Base-by-base conservation (phyloP, 768 basidiomycete genomes). In the Obba rivulosa region DNA sequence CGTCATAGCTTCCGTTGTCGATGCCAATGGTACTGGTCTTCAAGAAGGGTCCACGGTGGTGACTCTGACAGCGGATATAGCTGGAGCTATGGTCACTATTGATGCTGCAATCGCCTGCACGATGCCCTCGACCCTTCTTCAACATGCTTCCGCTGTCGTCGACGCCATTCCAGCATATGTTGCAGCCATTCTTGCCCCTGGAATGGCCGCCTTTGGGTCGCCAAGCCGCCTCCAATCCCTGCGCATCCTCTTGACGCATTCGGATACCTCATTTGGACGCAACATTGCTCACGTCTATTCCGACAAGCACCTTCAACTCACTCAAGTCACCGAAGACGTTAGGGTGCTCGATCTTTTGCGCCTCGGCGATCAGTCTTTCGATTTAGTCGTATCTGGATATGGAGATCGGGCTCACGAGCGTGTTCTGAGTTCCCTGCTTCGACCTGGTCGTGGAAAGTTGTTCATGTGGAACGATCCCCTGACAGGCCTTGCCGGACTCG, bases 381-480 rank as follows among this genome's bases (percentile, higher is more conserved):
- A 36, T 9, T 25, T 58, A 34, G 42, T 61, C 22, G 31, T 55
- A 7, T 52, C 50, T 14, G 53, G 50, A 3, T 25, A n/a, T 17
- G 14, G 43, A 1, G 28, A 47, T 23, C 14, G 28, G 20, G 35
- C 34, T 2, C n/a, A 47, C 13, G 17, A 47, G 14, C 43, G 43
- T 9, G 37, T 49, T 23, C 22, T 52, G 21, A 11, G 24, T 16
- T 28, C 46, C 10, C 17, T 52, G 10, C 16, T 46, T 10, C 22
- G 28, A 31, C 28, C 46, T 3, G n/a, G 36, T 18, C 28, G 34
- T 7, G 49, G 53, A 7, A 45, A 28, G 10, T 10, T 46, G 9
- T 54, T 56, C 40, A 10, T 46, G 31, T 60, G 57, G 56, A 34
- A 50, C 36, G n/a, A 52, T 22, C 20, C 45, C 25, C 22, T n/a